Base-by-base conservation (phyloP, 2,329 filamentous ascomycete species). In the Arthrobotrys musiformis region DNA sequence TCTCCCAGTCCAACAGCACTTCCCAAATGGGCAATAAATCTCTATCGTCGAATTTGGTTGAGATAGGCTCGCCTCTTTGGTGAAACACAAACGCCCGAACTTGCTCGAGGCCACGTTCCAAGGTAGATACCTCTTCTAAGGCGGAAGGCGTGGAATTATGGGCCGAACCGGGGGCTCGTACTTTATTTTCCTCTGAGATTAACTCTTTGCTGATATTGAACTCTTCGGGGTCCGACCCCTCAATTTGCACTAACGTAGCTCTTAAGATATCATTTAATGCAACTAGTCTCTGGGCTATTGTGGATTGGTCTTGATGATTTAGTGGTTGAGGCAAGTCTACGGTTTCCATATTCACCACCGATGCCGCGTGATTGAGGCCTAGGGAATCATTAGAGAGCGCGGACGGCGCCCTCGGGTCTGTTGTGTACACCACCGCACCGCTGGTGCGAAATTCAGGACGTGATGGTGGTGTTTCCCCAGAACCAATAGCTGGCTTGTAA, bases 401-500 rank as follows among this genome's bases (percentile, higher is more conserved):
- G n/a, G 35, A 13, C 7, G 33, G 28, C 5, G 15, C 15, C 9
- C 33, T 33, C n/a, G 35, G 19, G 19, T 22, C 24, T 35, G 26
- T 50, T 28, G 46, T 3, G 28, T 52, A 30, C 8, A 6, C 13
- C 4, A 26, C 15, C 17, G n/a, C 3, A 44, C 24, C 35, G 15
- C 17, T 9, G 9, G 17, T 30, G 5, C 9, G n/a, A 13, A 48
- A 22, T 26, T 44, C 50, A 4, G 24, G 22, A 11, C 42, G 46
- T 19, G 44, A 19, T 13, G n/a, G 13, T 22, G 26, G 82, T 76
- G 82, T 83, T 46, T 85, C 86, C 78, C 92, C 89, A 19, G 90
- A 83, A 73, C 89, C 87, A 79, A 93, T 91, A 4, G 91, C 87
- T 9, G 90, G 87, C 63, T 88, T 86, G 81, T 94, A 95, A 6